These are phyloP conservation scores for Raphanus raphanistrum DNA, from an alignment of 345 rosid genomes.

Conservation along the genomic window DNA sequence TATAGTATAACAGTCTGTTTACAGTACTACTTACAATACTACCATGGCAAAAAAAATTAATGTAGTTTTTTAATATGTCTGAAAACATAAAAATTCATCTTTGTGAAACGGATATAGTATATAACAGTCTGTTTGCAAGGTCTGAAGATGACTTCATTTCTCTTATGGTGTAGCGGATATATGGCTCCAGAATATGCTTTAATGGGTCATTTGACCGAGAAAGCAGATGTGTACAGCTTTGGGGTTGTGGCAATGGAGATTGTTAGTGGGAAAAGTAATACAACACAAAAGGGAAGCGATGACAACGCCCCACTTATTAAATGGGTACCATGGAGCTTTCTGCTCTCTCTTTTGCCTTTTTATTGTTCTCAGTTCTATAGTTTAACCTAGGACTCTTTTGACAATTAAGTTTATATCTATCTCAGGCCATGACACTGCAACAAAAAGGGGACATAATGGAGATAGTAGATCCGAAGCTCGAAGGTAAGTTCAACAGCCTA, in stretches of 20 bases:
- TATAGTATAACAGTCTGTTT: neutral
- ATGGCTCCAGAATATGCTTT: slow-evolving; percentile 46
- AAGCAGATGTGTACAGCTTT: neutral
- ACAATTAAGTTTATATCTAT: neutral
- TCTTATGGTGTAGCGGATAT: neutral
- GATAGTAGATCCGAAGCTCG: neutral
- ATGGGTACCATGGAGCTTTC: neutral
- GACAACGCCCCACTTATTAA: neutral
- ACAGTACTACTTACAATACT: too few relatives aligned
- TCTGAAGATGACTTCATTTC: neutral
- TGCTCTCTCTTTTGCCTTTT: neutral
- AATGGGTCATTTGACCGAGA: neutral
- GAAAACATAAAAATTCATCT: neutral
- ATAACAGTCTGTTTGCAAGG: neutral
- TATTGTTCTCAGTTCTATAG: neutral
- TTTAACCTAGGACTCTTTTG: neutral
- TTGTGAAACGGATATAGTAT: neutral
- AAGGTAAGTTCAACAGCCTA: neutral
- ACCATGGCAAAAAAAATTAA: slow-evolving; percentile 23
- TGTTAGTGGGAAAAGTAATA: neutral
- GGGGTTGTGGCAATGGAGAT: neutral
- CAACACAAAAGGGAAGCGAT: neutral
- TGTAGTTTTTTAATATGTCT: neutral
- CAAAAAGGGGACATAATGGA: neutral
- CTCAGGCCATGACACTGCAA: neutral